Conservation (phyloP, 768 basidiomycete genomes). For the Cystofilobasidium bisporidii region DNA sequence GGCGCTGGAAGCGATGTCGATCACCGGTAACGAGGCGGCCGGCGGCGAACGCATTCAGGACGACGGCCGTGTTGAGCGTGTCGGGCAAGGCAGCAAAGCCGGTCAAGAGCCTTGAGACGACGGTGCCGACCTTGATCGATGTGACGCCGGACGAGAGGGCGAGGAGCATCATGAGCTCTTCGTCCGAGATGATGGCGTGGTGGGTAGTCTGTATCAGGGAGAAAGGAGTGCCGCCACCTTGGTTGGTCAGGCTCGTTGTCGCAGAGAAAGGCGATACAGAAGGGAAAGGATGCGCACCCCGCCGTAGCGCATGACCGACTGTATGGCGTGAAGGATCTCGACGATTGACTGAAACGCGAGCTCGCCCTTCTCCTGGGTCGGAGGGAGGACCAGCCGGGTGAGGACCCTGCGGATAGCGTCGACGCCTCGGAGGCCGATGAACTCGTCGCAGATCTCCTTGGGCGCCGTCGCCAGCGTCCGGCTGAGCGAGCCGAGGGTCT, state of each 20-base stretch:
- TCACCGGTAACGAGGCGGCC: conserved; percentile 63
- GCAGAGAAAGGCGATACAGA: not conserved
- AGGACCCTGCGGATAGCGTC: not conserved
- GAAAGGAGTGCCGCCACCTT: no score
- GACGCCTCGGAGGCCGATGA: not conserved
- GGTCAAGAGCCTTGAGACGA: not conserved
- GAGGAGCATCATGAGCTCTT: not conserved
- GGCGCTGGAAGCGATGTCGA: conserved; percentile 65
- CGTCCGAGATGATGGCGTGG: conserved; percentile 48
- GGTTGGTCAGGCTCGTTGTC: no score
- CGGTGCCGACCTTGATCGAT: conserved; percentile 38
- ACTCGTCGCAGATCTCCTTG: conserved; percentile 1
- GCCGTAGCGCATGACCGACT: conserved; percentile 31
- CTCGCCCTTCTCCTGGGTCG: not conserved
- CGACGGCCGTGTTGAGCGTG: conserved; percentile 41
- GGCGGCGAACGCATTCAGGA: conserved; percentile 70
- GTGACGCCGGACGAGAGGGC: conserved; percentile 54
- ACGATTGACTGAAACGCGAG: not conserved
- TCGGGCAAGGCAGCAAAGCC: not conserved
- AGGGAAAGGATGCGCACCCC: conserved; percentile 49
- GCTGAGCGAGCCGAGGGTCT: not conserved
- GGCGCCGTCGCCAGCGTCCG: not conserved
- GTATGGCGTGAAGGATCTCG: not conserved
- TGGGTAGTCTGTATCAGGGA: conserved; percentile 55
- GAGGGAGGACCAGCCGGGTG: not conserved